Evolutionary conservation across 306 rosid species (phyloP).

Genomic region (Potentilla sterilis): DNA sequence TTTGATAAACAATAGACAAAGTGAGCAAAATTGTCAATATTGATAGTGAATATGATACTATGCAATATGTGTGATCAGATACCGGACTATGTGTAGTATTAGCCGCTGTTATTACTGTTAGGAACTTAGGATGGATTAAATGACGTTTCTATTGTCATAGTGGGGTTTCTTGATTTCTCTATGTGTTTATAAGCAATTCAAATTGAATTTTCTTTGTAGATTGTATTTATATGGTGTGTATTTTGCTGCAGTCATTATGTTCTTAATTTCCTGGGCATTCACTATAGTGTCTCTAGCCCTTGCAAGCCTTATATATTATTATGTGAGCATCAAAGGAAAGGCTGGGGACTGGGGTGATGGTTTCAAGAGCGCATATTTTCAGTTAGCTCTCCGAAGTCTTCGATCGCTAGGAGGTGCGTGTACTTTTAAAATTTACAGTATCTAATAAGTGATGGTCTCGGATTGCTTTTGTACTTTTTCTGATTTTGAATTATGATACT

Average conservation of each 20-base stretch:
- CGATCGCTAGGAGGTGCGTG: slow-evolving; percentile 91
- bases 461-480: slow-evolving; percentile 10
- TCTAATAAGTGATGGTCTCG: slow-evolving; percentile 5
- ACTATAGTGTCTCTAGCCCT: slow-evolving; percentile 91
- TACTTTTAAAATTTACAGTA: slow-evolving; percentile 8
- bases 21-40: background rate
- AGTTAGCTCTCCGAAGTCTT: slow-evolving; percentile 96
- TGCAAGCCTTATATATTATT: slow-evolving; percentile 94
- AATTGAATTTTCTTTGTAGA: slow-evolving; percentile 17
- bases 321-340: slow-evolving; percentile 93
- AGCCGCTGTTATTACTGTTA: background rate
- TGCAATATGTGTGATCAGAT: background rate
- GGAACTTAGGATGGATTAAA: background rate
- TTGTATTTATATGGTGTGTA: slow-evolving; percentile 12
- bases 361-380: slow-evolving; percentile 99
- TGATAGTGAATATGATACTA: background rate
- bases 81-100: background rate
- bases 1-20: background rate
- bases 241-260: slow-evolving; percentile 88
- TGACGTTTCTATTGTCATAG: background rate
- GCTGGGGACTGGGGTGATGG: slow-evolving; percentile 99
- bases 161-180: background rate
- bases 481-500: background rate
- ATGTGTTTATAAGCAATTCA: slow-evolving; percentile 10
- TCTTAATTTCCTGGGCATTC: slow-evolving; percentile 98